Conservation (phyloP, 257 asterid genomes). For the Ophiorrhiza pumila region DNA sequence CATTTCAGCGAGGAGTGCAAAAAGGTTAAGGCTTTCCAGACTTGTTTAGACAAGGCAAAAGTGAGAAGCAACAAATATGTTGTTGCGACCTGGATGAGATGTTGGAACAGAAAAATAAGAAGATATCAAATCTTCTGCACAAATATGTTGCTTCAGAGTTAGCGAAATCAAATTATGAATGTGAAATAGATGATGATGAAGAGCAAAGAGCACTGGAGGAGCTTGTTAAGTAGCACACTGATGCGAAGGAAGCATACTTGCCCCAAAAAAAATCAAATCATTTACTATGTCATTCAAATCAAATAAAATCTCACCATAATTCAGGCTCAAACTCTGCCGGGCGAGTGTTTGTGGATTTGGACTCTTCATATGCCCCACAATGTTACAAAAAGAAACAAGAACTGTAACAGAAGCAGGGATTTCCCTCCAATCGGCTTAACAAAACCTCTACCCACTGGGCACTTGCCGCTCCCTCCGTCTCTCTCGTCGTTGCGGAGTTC, state of each 20-base stretch:
- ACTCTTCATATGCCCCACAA: too few species aligned
- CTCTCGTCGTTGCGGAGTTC: too few species aligned
- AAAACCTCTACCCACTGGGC: too few species aligned
- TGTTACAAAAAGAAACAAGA: too few species aligned
- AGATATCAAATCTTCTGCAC: conserved; percentile 26
- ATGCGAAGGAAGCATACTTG: conserved; percentile 57
- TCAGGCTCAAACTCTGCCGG: too few species aligned
- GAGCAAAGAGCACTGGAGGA: conserved; percentile 78
- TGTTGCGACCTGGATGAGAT: conserved; percentile 77
- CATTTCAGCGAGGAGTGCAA: conserved; percentile 57
- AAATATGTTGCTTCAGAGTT: conserved; percentile 28
- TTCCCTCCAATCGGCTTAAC: too few species aligned
- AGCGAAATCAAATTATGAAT: conserved; percentile 21
- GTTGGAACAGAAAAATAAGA: conserved; percentile 72
- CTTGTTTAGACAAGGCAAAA: conserved; percentile 35
- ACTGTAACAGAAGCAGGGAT: too few species aligned
- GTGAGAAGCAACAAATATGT: conserved; percentile 34
- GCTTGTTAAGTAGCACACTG: conserved; percentile 71
- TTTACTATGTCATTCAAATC: too few species aligned
- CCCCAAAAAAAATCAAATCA: too few species aligned
- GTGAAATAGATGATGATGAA: conserved; percentile 39
- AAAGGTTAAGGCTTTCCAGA: conserved; percentile 40
- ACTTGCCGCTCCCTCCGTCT: too few species aligned
- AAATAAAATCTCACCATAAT: too few species aligned
- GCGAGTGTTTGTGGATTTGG: too few species aligned